These are phyloP conservation scores for Chlamydomonas sp. DNA, from an alignment of 139 green algal species.

Conservation along the genomic window DNA sequence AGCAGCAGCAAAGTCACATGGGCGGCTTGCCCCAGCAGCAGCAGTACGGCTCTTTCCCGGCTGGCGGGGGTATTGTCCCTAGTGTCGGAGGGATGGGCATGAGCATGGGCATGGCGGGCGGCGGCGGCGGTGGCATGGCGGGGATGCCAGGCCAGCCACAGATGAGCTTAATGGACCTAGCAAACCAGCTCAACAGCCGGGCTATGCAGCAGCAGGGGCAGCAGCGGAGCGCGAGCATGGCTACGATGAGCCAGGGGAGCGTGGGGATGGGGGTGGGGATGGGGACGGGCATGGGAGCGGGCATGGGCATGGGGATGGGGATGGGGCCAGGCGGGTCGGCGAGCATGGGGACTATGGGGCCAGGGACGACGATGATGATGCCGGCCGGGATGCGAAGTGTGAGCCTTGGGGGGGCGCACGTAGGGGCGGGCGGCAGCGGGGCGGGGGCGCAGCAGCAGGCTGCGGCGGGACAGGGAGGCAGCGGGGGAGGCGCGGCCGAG, in stretches of 20 bases:
- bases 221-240: not conserved
- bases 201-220: conserved; percentile 17
- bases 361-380: too few species aligned
- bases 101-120: not conserved
- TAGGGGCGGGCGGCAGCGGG: too few species aligned
- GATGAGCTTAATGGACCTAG: conserved; percentile 22
- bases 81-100: not conserved
- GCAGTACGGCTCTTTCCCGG: too few species aligned
- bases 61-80: not conserved
- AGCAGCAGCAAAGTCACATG: not conserved
- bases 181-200: conserved; percentile 32
- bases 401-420: too few species aligned
- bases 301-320: too few species aligned
- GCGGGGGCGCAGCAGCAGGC: not conserved
- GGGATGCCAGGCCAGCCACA: not conserved
- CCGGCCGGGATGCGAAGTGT: too few species aligned
- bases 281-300: too few species aligned
- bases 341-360: too few species aligned
- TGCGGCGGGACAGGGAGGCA: not conserved
- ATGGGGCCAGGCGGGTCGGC: too few species aligned
- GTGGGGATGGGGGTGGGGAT: too few species aligned
- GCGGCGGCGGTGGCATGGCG: not conserved
- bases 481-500: not conserved
- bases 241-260: too few species aligned
- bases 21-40: too few species aligned